Base-by-base conservation (phyloP, 805 yeast species). In the Saccharomycopsis sp. region DNA sequence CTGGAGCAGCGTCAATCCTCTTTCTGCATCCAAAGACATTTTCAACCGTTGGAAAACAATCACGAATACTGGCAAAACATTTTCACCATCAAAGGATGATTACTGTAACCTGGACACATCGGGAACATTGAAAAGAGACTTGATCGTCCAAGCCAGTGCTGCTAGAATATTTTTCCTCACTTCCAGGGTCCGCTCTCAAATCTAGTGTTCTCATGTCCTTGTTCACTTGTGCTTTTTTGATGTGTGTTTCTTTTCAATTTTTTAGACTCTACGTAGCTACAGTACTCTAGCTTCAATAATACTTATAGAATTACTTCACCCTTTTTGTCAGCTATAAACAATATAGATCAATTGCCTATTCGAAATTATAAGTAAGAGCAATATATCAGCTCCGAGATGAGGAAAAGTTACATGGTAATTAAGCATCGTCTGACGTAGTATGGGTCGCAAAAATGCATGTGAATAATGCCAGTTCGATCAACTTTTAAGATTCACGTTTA, bases 111-210 rank as follows among this genome's bases (percentile, higher is more conserved):
- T 71, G 24, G 65, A 66, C 34, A 58, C 68, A 20, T 65, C 69
- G 24, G 69, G 74, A 34, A 72, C 72, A 12, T 63, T 74, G 59
- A 76, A 72, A 53, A 79, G 82, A 66, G 77, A 81, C 52, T 72
- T 85, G 64, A 84, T 85, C 72, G 85, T 84, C 2, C 73, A 75
- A 52, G 89, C 82, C n/a, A 73, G 87, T 15, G 90, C 89, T 9
- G 89, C 89, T 2, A 76, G 89, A 64, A 76, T 81, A 2, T 84
- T 84, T 70, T 80, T 83, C 70, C 88, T 34, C 14, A 54, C 57
- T 7, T n/a, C 48, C 4, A 44, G 21, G 16, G 48, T 44, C 16
- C 48, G 48, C 21, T n/a, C 48, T 12, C 48, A 44, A 44, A 44
- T 44, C 21, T 44, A 44, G 48, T 29, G 5, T 29, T 29, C 37